A percentile compares a stretch with the other conserved stretches of the same genome.
Conservation (phyloP, 2,329 filamentous ascomycete species). For the Xylogone sp. region DNA sequence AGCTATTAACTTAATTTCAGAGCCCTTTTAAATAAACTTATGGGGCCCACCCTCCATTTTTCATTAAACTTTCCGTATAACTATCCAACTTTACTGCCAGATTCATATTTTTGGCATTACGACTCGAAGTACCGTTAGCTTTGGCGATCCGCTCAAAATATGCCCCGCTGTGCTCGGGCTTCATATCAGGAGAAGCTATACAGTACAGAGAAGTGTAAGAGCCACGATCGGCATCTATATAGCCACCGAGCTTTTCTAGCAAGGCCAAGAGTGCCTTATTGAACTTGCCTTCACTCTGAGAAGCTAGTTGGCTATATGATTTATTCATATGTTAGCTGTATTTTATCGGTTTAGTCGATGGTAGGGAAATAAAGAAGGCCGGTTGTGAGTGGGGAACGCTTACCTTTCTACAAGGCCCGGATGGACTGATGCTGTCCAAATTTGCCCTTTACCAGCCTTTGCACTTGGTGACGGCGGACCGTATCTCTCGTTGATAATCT, state of each 20-base stretch:
- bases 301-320: neutral
- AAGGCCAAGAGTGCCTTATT: neutral
- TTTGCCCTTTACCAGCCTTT: conserved; percentile 9
- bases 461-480: conserved; percentile 9
- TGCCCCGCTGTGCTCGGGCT: conserved; percentile 8
- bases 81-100: conserved; percentile 4
- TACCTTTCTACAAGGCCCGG: conserved; percentile 11
- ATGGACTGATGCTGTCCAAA: conserved; percentile 13
- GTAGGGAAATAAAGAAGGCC: too few relatives aligned
- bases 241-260: neutral
- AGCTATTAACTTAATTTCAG: too few relatives aligned
- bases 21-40: too few relatives aligned
- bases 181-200: conserved; percentile 10
- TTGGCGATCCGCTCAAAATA: conserved; percentile 10
- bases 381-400: too few relatives aligned
- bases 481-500: conserved; percentile 11
- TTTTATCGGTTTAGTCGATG: neutral
- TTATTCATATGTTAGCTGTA: neutral
- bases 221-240: conserved; percentile 9
- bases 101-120: conserved; percentile 2
- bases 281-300: neutral
- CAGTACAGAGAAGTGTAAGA: conserved; percentile 9
- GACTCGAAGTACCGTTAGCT: conserved; percentile 3
- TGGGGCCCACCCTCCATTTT: too few relatives aligned
- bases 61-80: neutral